Conservation (phyloP, 805 yeast species). For the Metschnikowia similis region DNA sequence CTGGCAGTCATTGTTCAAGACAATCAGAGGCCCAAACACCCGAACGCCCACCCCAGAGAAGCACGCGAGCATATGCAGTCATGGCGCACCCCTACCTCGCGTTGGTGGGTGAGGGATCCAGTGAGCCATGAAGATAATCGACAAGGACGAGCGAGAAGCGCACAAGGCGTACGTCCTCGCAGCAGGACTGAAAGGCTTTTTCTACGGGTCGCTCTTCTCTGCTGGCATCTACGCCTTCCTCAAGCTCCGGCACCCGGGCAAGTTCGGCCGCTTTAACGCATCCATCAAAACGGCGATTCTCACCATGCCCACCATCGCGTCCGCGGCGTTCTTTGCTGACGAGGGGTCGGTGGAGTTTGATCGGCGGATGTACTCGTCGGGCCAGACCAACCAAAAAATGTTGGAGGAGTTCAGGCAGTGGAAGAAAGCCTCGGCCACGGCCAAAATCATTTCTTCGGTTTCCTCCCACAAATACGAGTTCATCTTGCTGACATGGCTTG, state of each 20-base stretch:
- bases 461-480: conserved; percentile 34
- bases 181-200: conserved; percentile 38
- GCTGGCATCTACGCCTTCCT: conserved; percentile 31
- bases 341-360: conserved; percentile 44
- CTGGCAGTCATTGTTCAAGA: too few relatives aligned
- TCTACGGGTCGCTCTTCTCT: conserved; percentile 32
- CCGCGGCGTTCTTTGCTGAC: conserved; percentile 40
- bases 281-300: conserved; percentile 36
- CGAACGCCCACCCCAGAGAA: too few relatives aligned
- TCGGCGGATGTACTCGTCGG: conserved; percentile 31
- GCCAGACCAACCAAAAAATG: conserved; percentile 23
- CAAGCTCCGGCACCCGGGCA: conserved; percentile 29
- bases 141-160: conserved; percentile 36
- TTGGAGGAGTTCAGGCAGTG: conserved; percentile 35
- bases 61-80: background rate
- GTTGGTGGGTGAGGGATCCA: background rate
- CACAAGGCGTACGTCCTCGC: conserved; percentile 31
- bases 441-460: conserved; percentile 27
- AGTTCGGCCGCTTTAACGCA: conserved; percentile 33
- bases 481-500: conserved; percentile 37
- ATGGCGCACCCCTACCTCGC: background rate
- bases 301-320: conserved; percentile 37
- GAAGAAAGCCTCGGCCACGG: conserved; percentile 28
- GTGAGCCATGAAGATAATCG: conserved; percentile 34
- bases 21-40: too few relatives aligned